phyloP scores from a whole-genome alignment of 345 rosid species.

The Gossypium rotundifolium region DNA sequence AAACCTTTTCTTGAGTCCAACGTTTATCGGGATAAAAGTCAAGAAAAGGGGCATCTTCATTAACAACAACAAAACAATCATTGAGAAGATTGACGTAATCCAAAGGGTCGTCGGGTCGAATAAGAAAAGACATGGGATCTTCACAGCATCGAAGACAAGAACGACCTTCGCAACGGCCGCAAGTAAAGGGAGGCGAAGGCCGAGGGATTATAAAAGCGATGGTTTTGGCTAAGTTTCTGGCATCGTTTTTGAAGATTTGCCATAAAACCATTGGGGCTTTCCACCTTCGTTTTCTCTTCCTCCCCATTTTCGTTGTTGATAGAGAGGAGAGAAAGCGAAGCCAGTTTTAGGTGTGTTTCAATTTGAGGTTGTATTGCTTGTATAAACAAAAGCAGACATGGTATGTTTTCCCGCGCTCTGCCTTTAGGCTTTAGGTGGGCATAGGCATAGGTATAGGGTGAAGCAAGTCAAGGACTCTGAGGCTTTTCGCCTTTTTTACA shows the following conservation, averaged over 20 bases:
- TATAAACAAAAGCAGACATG: neutral
- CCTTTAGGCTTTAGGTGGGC: neutral
- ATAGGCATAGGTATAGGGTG: no score
- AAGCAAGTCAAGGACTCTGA: no score
- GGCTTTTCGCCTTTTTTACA: no score
- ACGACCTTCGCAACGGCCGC: slow-evolving; percentile 30
- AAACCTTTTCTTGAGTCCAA: slow-evolving; percentile 60
- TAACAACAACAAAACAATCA: slow-evolving; percentile 45
- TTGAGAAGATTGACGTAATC: slow-evolving; percentile 50
- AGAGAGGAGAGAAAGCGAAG: neutral
- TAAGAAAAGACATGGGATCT: slow-evolving; percentile 32
- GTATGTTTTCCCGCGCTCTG: neutral
- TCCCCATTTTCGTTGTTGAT: slow-evolving; percentile 23
- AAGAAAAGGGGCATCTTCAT: slow-evolving; percentile 37
- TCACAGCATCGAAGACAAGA: slow-evolving; percentile 26
- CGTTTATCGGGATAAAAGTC: slow-evolving; percentile 23
- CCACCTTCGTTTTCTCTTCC: slow-evolving; percentile 18
- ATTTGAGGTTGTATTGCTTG: neutral
- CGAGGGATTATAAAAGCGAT: slow-evolving; percentile 32
- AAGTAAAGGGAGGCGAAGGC: slow-evolving; percentile 8
- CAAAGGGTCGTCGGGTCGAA: slow-evolving; percentile 46
- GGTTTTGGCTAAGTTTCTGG: slow-evolving; percentile 35
- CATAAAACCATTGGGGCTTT: slow-evolving; percentile 53
- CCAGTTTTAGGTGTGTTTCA: neutral
- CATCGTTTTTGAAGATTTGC: slow-evolving; percentile 39